These are phyloP conservation scores for Tylopilus sp. DNA, from an alignment of 1,284 basidiomycete genomes.

Conservation along the genomic window DNA sequence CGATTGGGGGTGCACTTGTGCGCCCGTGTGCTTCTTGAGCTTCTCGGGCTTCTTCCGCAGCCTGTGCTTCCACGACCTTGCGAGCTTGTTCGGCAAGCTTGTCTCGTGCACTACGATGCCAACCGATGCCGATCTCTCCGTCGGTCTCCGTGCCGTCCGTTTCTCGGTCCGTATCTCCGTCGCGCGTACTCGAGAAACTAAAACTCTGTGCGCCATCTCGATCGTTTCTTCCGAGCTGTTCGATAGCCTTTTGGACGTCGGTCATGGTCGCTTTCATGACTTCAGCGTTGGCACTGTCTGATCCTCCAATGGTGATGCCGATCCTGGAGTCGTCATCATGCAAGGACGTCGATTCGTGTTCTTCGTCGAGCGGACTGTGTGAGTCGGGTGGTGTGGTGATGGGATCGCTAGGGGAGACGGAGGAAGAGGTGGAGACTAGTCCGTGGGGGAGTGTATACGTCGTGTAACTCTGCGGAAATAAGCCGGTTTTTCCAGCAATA, in stretches of 20 bases:
- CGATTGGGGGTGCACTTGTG: constrained; percentile 58
- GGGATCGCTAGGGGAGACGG: constrained; percentile 24
- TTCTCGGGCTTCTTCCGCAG: constrained; percentile 40
- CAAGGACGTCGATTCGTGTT: constrained; percentile 38
- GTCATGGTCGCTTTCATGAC: constrained; percentile 85
- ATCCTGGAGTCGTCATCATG: constrained; percentile 31
- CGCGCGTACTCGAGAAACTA: constrained; percentile 65
- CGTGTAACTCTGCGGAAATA: constrained; percentile 93
- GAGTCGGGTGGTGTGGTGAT: constrained; percentile 26
- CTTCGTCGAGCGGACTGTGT: constrained; percentile 46
- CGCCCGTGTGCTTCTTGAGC: constrained; percentile 38
- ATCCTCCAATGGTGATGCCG: constrained; percentile 28
- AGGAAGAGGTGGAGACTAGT: constrained; percentile 21
- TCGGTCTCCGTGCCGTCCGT: constrained; percentile 56
- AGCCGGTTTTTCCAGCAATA: constrained; percentile 72
- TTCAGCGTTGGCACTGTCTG: constrained; percentile 35
- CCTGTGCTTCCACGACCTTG: constrained; percentile 55
- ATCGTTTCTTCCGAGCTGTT: constrained; percentile 58
- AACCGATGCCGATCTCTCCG: constrained; percentile 46
- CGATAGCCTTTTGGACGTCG: constrained; percentile 83
- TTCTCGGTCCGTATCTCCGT: constrained; percentile 52
- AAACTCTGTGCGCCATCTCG: constrained; percentile 61
- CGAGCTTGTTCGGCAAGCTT: constrained; percentile 75
- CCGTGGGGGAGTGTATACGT: constrained; percentile 50
- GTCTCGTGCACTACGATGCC: constrained; percentile 63